Conservation (phyloP, 257 asterid genomes). For the Solanum infundibuliforme region DNA sequence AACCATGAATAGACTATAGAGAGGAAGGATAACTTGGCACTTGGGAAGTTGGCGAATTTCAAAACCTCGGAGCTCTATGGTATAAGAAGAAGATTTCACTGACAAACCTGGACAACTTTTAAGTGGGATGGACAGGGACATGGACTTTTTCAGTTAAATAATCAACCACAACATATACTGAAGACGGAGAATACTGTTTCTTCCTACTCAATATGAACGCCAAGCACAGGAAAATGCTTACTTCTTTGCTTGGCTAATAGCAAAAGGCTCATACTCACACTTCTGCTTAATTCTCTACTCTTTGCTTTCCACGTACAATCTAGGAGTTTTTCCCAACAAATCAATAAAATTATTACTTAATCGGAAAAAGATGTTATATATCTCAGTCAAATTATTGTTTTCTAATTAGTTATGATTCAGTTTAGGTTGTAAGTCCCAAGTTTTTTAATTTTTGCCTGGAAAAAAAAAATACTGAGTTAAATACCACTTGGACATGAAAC, state of each 20-base stretch:
- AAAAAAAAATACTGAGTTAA: background rate
- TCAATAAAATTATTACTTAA: background rate
- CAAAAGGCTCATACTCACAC: background rate
- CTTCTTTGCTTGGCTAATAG: background rate
- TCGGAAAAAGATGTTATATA: background rate
- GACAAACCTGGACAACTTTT: background rate
- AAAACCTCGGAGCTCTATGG: background rate
- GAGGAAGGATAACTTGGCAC: background rate
- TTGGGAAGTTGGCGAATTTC: background rate
- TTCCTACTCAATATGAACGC: background rate
- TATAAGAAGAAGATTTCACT: background rate
- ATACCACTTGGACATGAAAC: background rate
- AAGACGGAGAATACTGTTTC: background rate
- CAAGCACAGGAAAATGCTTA: background rate
- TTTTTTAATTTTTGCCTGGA: background rate
- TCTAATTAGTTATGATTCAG: background rate
- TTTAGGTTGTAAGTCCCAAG: background rate
- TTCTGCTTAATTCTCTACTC: background rate
- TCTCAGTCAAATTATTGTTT: background rate
- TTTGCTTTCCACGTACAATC: background rate
- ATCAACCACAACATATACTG: background rate
- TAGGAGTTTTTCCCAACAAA: background rate
- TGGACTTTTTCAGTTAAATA: background rate
- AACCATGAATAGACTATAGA: background rate
- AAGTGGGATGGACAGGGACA: background rate